Evolutionary conservation across 306 rosid genomes (phyloP), one percentile per base, ranked within the genome.

Genomic region (Sicyos edulis): DNA sequence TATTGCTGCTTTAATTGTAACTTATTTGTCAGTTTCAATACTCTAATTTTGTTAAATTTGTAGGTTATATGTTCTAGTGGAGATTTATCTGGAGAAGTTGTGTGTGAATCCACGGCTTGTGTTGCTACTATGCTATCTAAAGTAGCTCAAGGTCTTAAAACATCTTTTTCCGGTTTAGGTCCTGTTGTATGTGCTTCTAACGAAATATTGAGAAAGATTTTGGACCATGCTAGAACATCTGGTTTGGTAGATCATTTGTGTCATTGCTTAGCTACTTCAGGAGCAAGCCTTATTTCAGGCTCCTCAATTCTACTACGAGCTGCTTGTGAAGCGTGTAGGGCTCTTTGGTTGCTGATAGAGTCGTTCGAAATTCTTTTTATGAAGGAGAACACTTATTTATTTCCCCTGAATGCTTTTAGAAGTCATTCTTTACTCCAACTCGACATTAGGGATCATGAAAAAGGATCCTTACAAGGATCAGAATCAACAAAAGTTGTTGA

Each of bases 251-350:
- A 91, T 77, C 89, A 82, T 76, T 84, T 93, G 78, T 91, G 95
- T 81, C 74, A 74, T 17, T 84, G 99, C 84, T 81, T 93, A 81
- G 87, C 86, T 42, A 87, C 79, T 71, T 83, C 96, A 63, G 99
- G 97, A 42, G 83, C 92, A 0, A 86, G 98, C 82, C 92, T 89
- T 77, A 83, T 83, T 75, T 89, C 95, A 20, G 98, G 98, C 68
- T 91, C 99, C 81, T 88, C 92, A 50, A 79, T 74, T 78, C 85
- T 93, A 85, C 78, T 85, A 67, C 87, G 92, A 73, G 88, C 88
- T 78, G 95, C 99, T 74, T 87, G 92, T 77, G 97, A 93, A 85
- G 91, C 95, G 45, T 91, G 96, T 70, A 83, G 83, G 73, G 92
- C 97, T 74, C 72, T 83, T 83, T 93, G 99, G 99, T 86, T 80